These are phyloP conservation scores for Lipomyces yarrowii DNA, from an alignment of 1,139 yeast genomes.

Conservation along the genomic window DNA sequence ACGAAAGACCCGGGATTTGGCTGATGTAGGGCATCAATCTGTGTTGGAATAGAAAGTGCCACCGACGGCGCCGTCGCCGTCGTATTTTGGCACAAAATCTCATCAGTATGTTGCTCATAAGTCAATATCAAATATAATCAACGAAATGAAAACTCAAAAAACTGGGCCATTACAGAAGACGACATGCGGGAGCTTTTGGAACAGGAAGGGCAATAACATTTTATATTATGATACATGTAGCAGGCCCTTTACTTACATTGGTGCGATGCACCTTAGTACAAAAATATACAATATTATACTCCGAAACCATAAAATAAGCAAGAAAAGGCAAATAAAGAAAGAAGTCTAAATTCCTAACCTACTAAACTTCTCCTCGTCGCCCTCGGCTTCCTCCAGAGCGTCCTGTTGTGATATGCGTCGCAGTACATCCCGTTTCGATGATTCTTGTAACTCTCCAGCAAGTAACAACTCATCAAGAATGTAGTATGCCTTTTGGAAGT, in stretches of 20 bases:
- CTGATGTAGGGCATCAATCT: slow-evolving; percentile 28
- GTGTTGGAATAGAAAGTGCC: not conserved
- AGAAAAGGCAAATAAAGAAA: not conserved
- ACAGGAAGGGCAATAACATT: not conserved
- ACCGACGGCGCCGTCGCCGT: not conserved
- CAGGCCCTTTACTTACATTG: not conserved
- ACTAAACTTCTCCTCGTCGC: slow-evolving; percentile 35
- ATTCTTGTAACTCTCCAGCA: slow-evolving; percentile 83
- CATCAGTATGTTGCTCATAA: slow-evolving; percentile 1
- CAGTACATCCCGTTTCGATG: slow-evolving; percentile 77
- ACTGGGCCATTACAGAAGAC: not conserved
- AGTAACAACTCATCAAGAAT: slow-evolving; percentile 83
- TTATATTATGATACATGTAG: not conserved
- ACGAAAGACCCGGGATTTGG: slow-evolving; percentile 24
- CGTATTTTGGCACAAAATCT: not conserved
- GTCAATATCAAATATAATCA: not conserved
- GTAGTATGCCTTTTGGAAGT: slow-evolving; percentile 90
- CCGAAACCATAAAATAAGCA: not conserved
- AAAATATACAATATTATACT: not conserved
- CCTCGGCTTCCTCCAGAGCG: slow-evolving; percentile 52
- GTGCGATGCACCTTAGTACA: not conserved
- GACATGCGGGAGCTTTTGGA: not conserved
- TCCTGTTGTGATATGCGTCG: slow-evolving; percentile 80
- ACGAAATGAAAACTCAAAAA: not conserved
- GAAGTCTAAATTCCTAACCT: slow-evolving; percentile 29